Evolutionary conservation across 768 basidiomycete species (phyloP).

Genomic region (Leccinum pellstonianum): DNA sequence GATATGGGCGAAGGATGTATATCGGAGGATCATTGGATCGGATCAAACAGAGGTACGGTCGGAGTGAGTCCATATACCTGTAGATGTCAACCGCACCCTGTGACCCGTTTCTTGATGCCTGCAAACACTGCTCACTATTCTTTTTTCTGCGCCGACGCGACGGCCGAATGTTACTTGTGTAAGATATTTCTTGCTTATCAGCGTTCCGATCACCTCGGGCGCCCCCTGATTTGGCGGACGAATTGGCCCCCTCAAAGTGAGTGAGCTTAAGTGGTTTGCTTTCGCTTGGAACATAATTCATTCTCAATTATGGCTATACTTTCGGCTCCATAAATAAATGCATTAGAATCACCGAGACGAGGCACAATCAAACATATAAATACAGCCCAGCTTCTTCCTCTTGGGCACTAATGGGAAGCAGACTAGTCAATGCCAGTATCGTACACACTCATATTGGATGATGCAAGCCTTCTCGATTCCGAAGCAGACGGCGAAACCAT

Average conservation of each 20-base stretch:
- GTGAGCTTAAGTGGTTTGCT: too few species aligned
- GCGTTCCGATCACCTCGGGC: slow-evolving; percentile 11
- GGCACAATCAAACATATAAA: too few species aligned
- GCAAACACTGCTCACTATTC: neutral
- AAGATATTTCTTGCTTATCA: slow-evolving; percentile 41
- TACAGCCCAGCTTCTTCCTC: too few species aligned
- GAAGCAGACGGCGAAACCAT: neutral
- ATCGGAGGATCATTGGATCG: slow-evolving; percentile 13
- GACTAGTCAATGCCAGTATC: too few species aligned
- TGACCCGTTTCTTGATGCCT: neutral
- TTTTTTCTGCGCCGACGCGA: neutral
- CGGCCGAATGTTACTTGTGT: slow-evolving; percentile 24
- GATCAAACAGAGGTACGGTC: slow-evolving; percentile 6
- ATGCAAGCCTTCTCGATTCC: neutral
- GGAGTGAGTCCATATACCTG: neutral
- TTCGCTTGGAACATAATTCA: too few species aligned
- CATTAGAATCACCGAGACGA: too few species aligned
- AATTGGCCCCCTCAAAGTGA: too few species aligned
- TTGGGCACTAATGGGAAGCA: too few species aligned
- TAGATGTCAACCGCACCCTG: neutral
- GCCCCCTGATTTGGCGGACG: too few species aligned
- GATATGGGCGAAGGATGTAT: slow-evolving; percentile 28
- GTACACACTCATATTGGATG: neutral
- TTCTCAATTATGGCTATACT: too few species aligned
- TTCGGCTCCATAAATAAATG: too few species aligned